Evolutionary conservation across 1,139 yeast genomes (phyloP).

Genomic region (Debaryomycetaceae sp.): DNA sequence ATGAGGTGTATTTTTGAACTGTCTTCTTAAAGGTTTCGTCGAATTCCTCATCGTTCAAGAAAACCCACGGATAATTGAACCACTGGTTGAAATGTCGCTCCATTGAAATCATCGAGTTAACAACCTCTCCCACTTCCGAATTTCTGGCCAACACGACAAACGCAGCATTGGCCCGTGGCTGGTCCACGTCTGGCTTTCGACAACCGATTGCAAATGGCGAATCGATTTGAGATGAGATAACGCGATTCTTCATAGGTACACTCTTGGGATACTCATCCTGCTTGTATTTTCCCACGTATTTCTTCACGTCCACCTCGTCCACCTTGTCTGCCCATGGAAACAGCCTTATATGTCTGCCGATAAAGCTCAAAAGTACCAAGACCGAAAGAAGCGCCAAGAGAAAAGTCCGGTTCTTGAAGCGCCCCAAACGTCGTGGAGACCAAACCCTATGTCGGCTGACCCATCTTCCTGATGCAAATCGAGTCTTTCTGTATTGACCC

Average conservation of each 20-base stretch:
- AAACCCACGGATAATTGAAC: constrained; percentile 88
- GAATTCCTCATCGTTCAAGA: constrained; percentile 76
- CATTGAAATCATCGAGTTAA: constrained; percentile 63
- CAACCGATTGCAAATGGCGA: constrained; percentile 54
- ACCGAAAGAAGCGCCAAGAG: neutral
- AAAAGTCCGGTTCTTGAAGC: neutral
- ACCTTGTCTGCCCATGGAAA: neutral
- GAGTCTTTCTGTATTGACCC: neutral
- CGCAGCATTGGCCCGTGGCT: constrained; percentile 64
- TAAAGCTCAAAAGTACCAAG: neutral
- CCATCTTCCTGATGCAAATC: neutral
- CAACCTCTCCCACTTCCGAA: constrained; percentile 64
- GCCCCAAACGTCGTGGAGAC: neutral
- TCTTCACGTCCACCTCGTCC: constrained; percentile 1
- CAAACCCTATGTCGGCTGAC: neutral
- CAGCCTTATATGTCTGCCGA: neutral
- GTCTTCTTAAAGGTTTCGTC: constrained; percentile 54
- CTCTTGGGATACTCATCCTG: constrained; percentile 3
- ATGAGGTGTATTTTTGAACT: constrained; percentile 48
- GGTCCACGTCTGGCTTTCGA: constrained; percentile 28
- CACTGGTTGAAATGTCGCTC: constrained; percentile 89
- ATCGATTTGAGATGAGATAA: constrained; percentile 30
- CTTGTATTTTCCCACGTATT: constrained; percentile 2
- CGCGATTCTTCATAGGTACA: constrained; percentile 23
- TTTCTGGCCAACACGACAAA: constrained; percentile 82